phyloP scores from a whole-genome alignment of 2,329 filamentous ascomycete genomes.

The Zarea fungicola region DNA sequence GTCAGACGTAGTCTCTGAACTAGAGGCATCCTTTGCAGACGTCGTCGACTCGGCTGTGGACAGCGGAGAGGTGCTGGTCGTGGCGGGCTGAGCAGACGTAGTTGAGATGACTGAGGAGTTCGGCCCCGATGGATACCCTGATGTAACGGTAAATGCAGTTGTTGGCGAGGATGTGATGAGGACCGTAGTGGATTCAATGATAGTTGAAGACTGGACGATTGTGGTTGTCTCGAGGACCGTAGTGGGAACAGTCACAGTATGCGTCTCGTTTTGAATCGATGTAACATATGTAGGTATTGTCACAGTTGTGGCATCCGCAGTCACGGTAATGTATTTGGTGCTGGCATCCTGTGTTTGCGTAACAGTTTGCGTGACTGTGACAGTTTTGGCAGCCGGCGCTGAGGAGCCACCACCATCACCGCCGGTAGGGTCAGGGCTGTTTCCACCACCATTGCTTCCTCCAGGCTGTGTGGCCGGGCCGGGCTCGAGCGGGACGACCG shows the following conservation, averaged over 20 bases:
- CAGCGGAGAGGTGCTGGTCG: background rate
- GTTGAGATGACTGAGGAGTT: slow-evolving; percentile 8
- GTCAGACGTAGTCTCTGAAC: slow-evolving; percentile 10
- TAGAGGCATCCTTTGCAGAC: background rate
- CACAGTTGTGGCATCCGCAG: slow-evolving; percentile 3
- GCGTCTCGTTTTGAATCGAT: slow-evolving; percentile 12
- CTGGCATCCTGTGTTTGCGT: slow-evolving; percentile 27
- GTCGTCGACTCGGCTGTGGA: background rate
- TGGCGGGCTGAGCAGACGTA: background rate
- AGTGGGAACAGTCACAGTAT: slow-evolving; percentile 14
- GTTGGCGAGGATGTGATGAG: slow-evolving; percentile 22
- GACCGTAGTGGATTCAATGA: slow-evolving; percentile 23
- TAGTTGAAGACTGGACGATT: background rate
- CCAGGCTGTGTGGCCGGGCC: slow-evolving; percentile 11
- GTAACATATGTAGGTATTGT: background rate
- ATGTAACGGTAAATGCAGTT: slow-evolving; percentile 25
- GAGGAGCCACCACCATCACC: slow-evolving; percentile 9
- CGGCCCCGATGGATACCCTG: slow-evolving; percentile 12
- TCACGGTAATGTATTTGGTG: slow-evolving; percentile 24
- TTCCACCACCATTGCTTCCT: slow-evolving; percentile 14
- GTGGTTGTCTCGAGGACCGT: background rate
- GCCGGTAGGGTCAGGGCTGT: slow-evolving; percentile 1
- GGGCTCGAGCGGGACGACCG: slow-evolving; percentile 35
- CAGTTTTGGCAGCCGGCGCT: slow-evolving; percentile 12
- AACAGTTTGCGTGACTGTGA: slow-evolving; percentile 25